Conservation (phyloP, 1,284 basidiomycete genomes). For the Heliocybe sulcata region DNA sequence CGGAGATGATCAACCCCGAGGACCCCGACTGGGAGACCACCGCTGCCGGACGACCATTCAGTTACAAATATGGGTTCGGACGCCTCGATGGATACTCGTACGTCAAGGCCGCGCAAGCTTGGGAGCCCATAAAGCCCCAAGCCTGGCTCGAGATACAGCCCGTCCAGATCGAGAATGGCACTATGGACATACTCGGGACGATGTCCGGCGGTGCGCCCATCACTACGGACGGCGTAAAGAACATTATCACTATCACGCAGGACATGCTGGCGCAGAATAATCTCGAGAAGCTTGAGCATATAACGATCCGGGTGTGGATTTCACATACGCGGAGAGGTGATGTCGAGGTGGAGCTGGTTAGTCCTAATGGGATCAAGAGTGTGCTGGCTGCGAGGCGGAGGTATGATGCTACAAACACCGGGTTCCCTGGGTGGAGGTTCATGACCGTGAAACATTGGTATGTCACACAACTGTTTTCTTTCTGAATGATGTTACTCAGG, state of each 20-base stretch:
- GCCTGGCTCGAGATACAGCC: conserved; percentile 79
- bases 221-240: conserved; percentile 58
- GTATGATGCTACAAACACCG: conserved; percentile 62
- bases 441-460: conserved; percentile 99
- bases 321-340: conserved; percentile 83
- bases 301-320: conserved; percentile 93
- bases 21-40: conserved; percentile 96
- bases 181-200: conserved; percentile 45
- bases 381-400: conserved; percentile 73
- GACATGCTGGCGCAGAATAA: conserved; percentile 71
- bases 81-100: conserved; percentile 81
- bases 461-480: conserved; percentile 19
- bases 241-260: conserved; percentile 64
- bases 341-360: conserved; percentile 85
- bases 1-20: conserved; percentile 75
- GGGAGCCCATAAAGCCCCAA: conserved; percentile 92
- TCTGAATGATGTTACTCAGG: conserved; percentile 12
- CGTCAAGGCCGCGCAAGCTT: conserved; percentile 76
- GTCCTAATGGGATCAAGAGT: conserved; percentile 84
- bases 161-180: conserved; percentile 60
- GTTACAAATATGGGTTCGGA: conserved; percentile 98
- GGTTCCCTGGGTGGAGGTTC: conserved; percentile 93
- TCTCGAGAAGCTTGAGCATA: conserved; percentile 86
- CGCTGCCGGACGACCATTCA: conserved; percentile 74
- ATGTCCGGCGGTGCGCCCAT: conserved; percentile 68